phyloP scores from a whole-genome alignment of 352 stramenopile species.

The Phytophthora chlamydospora region DNA sequence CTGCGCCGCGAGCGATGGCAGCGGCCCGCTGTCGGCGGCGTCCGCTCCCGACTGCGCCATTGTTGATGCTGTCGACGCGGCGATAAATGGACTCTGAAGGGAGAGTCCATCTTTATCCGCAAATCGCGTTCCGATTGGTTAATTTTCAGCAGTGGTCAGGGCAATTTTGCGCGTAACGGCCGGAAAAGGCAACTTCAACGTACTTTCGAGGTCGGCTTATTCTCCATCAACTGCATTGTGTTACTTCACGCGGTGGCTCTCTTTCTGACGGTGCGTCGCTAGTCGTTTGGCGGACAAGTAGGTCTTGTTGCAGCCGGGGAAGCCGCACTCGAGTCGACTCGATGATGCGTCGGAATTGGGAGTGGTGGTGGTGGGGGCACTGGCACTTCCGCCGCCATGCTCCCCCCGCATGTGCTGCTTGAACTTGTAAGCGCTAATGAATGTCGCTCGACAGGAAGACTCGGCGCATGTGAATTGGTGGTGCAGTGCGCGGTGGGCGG shows the following conservation, averaged over 20 bases:
- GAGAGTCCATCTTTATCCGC: constrained; percentile 4
- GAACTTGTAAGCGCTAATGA: constrained; percentile 30
- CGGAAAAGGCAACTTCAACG: constrained; percentile 7
- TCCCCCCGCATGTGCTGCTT: constrained; percentile 35
- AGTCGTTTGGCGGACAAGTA: constrained; percentile 49
- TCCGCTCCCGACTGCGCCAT: constrained; percentile 19
- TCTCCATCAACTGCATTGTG: constrained; percentile 1
- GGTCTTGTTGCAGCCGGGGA: constrained; percentile 40
- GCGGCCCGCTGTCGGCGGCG: constrained; percentile 16
- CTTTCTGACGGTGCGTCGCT: constrained; percentile 38
- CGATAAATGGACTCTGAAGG: constrained; percentile 11
- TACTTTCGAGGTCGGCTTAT: neutral
- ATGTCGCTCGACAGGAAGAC: constrained; percentile 38
- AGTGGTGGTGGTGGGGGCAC: neutral
- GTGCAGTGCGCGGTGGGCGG: constrained; percentile 35
- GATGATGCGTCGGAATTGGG: neutral
- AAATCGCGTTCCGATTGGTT: too few relatives aligned
- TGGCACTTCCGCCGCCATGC: neutral
- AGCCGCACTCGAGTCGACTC: constrained; percentile 30
- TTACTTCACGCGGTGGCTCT: neutral
- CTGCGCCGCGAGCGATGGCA: constrained; percentile 23
- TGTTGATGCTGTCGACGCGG: constrained; percentile 6
- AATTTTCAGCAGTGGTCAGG: too few relatives aligned
- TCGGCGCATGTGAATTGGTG: constrained; percentile 34
- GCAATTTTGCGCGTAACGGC: neutral